A percentile compares a stretch with the other conserved stretches of the same genome.
phyloP scores from a whole-genome alignment of 257 asterid genomes.

The Linderniella brevidens region DNA sequence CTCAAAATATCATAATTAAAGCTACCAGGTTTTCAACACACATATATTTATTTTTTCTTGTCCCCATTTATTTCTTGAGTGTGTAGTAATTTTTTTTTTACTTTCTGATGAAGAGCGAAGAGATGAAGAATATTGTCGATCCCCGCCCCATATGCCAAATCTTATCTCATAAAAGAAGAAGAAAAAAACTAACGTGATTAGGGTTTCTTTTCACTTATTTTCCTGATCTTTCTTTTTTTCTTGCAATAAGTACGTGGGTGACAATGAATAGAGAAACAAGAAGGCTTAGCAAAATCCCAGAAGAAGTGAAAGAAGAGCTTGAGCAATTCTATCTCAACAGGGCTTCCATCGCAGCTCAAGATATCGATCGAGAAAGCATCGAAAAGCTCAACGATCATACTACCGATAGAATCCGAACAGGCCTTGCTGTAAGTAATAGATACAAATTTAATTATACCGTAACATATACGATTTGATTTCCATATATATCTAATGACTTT shows the following conservation, averaged over 20 bases:
- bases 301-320: constrained; percentile 54
- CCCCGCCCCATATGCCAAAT: not conserved
- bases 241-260: constrained; percentile 57
- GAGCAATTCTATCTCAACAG: constrained; percentile 50
- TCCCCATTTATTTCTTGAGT: too few species aligned
- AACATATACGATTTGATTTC: too few species aligned
- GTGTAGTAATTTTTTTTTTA: too few species aligned
- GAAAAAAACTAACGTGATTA: too few species aligned
- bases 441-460: too few species aligned
- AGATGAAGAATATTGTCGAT: not conserved
- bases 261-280: constrained; percentile 83
- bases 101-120: too few species aligned
- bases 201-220: not conserved
- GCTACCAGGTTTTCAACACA: constrained; percentile 47
- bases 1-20: constrained; percentile 48
- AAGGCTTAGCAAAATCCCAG: constrained; percentile 64
- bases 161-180: too few species aligned
- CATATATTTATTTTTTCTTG: not conserved
- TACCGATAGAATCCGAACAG: constrained; percentile 35
- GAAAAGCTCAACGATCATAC: constrained; percentile 49
- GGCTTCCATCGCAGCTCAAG: constrained; percentile 27
- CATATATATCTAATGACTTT: too few species aligned
- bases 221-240: not conserved
- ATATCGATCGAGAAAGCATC: constrained; percentile 34
- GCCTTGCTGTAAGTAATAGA: constrained; percentile 51